Evolutionary conservation across 192 early-diverging fungal genomes (phyloP).

Genomic region (Rhizoclosmatium sp.): DNA sequence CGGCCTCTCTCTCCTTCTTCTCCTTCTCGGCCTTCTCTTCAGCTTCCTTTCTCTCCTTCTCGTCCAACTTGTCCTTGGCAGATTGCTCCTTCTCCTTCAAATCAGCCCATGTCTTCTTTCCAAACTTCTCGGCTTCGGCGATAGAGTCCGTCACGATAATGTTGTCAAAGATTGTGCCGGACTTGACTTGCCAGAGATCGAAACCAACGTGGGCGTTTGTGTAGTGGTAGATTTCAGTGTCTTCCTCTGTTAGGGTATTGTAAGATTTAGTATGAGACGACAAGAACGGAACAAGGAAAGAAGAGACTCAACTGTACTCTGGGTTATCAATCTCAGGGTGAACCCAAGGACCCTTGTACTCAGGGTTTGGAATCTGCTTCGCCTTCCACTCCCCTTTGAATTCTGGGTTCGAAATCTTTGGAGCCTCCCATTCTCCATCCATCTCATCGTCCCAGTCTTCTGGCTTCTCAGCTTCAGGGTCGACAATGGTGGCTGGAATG

Average conservation of each 20-base stretch:
- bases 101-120: conserved; percentile 39
- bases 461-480: conserved; percentile 84
- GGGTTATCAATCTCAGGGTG: conserved; percentile 57
- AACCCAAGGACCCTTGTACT: conserved; percentile 58
- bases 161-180: conserved; percentile 62
- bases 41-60: conserved; percentile 31
- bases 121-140: conserved; percentile 55
- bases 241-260: conserved; percentile 26
- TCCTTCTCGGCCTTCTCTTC: conserved; percentile 27
- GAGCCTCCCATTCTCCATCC: conserved; percentile 60
- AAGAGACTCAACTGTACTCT: conserved; percentile 39
- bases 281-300: background rate
- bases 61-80: conserved; percentile 48
- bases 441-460: conserved; percentile 82
- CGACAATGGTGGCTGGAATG: conserved; percentile 80
- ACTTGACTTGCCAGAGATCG: conserved; percentile 64
- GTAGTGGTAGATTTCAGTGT: conserved; percentile 44
- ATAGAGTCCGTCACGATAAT: conserved; percentile 60
- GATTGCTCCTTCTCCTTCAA: conserved; percentile 39
- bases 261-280: background rate
- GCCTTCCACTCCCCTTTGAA: conserved; percentile 50
- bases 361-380: conserved; percentile 58
- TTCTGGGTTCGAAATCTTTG: conserved; percentile 56
- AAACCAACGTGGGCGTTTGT: conserved; percentile 52
- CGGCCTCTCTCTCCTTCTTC: conserved; percentile 23